phyloP scores from a whole-genome alignment of 441 rosid species.

The Isatis lusitanica region DNA sequence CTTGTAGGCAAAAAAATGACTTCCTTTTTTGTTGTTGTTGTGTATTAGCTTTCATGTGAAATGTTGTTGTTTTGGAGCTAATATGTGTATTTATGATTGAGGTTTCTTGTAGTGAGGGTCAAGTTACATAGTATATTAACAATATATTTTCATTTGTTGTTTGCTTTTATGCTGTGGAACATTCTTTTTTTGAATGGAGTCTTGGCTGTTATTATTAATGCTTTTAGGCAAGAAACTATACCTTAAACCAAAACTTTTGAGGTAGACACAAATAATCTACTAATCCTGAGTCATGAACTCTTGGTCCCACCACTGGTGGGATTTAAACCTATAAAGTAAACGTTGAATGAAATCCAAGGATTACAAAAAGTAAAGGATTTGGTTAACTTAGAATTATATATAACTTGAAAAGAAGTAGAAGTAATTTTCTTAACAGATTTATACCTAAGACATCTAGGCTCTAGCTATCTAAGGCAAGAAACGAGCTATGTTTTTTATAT shows the following conservation, averaged over 20 bases:
- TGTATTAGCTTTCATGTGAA: not conserved
- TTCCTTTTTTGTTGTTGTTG: not conserved
- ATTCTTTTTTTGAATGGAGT: not conserved
- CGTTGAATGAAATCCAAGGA: not conserved
- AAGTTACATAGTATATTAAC: slow-evolving; percentile 15
- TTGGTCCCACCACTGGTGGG: slow-evolving; percentile 6
- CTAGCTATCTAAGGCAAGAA: slow-evolving; percentile 14
- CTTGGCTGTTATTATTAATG: slow-evolving; percentile 13
- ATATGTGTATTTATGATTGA: slow-evolving; percentile 31
- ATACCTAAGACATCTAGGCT: no score
- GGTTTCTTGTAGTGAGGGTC: slow-evolving; percentile 28
- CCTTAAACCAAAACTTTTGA: slow-evolving; percentile 23
- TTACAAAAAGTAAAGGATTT: not conserved
- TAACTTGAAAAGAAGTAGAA: not conserved
- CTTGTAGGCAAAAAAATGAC: not conserved
- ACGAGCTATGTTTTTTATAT: not conserved
- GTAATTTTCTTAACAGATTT: not conserved
- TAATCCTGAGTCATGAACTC: slow-evolving; percentile 8
- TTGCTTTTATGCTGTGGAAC: slow-evolving; percentile 29
- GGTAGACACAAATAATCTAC: not conserved
- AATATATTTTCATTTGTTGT: not conserved
- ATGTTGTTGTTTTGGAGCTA: slow-evolving; percentile 16
- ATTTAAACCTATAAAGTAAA: no score
- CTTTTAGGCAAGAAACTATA: slow-evolving; percentile 34
- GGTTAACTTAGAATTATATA: slow-evolving; percentile 5